Evolutionary conservation across 2,329 filamentous ascomycete species (phyloP).

Genomic region (Cyanodermella asteris): DNA sequence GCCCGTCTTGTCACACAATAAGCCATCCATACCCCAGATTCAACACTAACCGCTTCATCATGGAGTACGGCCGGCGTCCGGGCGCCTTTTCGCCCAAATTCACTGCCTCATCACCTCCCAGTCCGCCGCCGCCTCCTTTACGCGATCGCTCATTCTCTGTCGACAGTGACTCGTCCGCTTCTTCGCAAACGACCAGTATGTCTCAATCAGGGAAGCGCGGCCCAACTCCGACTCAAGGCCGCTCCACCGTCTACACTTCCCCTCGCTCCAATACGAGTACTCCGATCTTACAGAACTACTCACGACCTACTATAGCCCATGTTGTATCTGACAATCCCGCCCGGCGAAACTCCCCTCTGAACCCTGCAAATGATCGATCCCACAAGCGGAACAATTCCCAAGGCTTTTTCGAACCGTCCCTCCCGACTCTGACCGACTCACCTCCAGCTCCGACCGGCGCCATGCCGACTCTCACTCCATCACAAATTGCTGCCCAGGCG

Average conservation of each 20-base stretch:
- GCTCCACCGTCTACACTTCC: slow-evolving; percentile 11
- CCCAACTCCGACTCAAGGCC: slow-evolving; percentile 14
- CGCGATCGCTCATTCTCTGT: slow-evolving; percentile 18
- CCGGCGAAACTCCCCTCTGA: slow-evolving; percentile 15
- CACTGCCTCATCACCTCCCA: slow-evolving; percentile 4
- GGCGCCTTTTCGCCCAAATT: slow-evolving; percentile 7
- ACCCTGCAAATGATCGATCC: slow-evolving; percentile 14
- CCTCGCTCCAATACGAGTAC: slow-evolving; percentile 14
- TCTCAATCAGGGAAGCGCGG: slow-evolving; percentile 19
- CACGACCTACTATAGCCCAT: slow-evolving; percentile 15
- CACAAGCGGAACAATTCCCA: slow-evolving; percentile 35
- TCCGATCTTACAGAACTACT: slow-evolving; percentile 14
- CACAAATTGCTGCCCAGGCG: slow-evolving; percentile 43
- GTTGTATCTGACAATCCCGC: slow-evolving; percentile 17
- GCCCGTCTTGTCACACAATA: no score
- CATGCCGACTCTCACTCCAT: slow-evolving; percentile 28
- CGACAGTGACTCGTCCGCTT: slow-evolving; percentile 23
- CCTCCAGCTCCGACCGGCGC: slow-evolving; percentile 20
- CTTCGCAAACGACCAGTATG: slow-evolving; percentile 22
- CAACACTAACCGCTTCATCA: no score
- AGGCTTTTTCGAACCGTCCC: slow-evolving; percentile 44
- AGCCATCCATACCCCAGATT: no score
- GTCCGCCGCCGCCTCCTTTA: slow-evolving; percentile 3
- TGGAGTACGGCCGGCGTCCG: slow-evolving; percentile 6
- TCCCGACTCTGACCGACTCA: no score